phyloP scores from a whole-genome alignment of 2,329 filamentous ascomycete genomes.

The Arthrinium puccinioides region DNA sequence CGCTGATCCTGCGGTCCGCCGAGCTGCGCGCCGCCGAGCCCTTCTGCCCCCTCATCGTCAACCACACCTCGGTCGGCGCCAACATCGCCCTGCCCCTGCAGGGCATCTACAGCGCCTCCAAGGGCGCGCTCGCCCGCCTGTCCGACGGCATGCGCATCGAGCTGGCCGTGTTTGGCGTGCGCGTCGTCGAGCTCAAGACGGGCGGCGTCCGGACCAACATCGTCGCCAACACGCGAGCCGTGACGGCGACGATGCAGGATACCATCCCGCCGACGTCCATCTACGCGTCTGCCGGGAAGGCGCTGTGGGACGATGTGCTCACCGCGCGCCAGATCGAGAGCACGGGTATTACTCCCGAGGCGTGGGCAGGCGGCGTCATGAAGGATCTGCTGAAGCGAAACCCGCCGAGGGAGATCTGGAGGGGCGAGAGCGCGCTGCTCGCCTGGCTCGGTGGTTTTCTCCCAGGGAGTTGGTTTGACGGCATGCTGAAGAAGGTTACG shows the following conservation, averaged over 20 bases:
- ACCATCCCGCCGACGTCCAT: not conserved
- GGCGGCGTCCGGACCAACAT: conserved; percentile 6
- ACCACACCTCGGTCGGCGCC: conserved; percentile 15
- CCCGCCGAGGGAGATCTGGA: not conserved
- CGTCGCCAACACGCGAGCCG: conserved; percentile 6
- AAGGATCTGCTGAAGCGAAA: not conserved
- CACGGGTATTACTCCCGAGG: not conserved
- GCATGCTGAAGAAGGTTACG: not conserved
- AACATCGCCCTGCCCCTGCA: conserved; percentile 3
- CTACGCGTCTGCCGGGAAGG: not conserved
- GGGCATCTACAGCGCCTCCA: conserved; percentile 15
- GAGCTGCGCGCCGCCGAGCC: not conserved
- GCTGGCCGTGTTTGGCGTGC: conserved; percentile 20
- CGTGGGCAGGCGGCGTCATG: not conserved
- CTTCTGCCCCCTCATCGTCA: conserved; percentile 11
- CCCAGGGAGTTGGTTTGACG: not conserved
- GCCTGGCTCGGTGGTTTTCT: not conserved
- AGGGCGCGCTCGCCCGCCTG: conserved; percentile 19
- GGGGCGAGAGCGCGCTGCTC: not conserved
- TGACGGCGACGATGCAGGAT: too few relatives aligned
- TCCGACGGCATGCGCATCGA: conserved; percentile 23
- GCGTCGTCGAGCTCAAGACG: conserved; percentile 15
- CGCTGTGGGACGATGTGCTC: not conserved
- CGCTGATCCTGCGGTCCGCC: not conserved
- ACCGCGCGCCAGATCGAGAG: conserved; percentile 7